Evolutionary conservation across 2,329 filamentous ascomycete species (phyloP), one percentile per base, ranked within the genome.

Genomic region (Fonsecaea nubica): DNA sequence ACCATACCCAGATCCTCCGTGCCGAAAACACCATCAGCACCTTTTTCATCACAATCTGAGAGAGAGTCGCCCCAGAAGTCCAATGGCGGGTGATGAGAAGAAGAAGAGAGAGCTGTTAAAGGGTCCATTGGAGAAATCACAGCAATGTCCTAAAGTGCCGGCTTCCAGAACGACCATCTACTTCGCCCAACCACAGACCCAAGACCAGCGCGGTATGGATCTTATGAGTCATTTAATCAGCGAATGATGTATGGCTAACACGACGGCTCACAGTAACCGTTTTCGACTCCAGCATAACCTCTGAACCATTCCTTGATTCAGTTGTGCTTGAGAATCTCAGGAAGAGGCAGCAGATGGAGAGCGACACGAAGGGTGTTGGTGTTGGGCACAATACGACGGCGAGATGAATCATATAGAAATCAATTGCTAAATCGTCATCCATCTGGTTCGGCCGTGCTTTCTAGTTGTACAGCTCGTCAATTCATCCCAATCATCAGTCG

Each of bases 231-330:
- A 57, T 63, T 48, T 63, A 42, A 42, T 54, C 33, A 35, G 36
- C 58, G 42, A 53, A 62, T 56, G 12, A 38, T 15, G 12, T n/a
- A 58, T 33, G 48, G 57, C 63, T 64, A 64, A 62, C 38, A 9
- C 1, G 12, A 12, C 40, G 12, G 30, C 12, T 18, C 40, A n/a
- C 54, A 74, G 72, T 74, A 25, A 73, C 74, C n/a, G 75, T 78
- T 53, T 73, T 77, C 58, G 72, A 79, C 55, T 77, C 78, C 15
- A 75, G 75, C 30, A 63, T 65, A 7, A 65, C 74, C 21, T 72
- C 77, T 38, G 77, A 80, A 67, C 79, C 77, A 25, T 80, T 81
- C 61, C 72, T 80, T 8, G 77, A 80, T 65, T 76, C 77, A 7
- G 72, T 68, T 5, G 56, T 70, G 9, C 76, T 78, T 70, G 76